Conservation (phyloP, 192 early-diverging fungal genomes). For the Linnemannia zychae region DNA sequence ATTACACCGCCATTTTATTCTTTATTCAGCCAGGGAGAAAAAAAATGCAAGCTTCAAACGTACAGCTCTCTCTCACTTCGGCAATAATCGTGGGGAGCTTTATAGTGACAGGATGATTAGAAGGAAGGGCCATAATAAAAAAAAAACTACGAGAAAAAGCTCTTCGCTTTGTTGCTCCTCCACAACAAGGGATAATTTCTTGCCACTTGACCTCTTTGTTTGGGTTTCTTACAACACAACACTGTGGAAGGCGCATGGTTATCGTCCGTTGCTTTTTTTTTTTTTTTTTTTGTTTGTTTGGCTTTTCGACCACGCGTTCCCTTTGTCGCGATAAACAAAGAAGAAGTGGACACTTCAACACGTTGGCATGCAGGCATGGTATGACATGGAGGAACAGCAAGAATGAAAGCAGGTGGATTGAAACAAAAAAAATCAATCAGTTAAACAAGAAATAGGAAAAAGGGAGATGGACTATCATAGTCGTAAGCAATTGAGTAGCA, state of each 20-base stretch:
- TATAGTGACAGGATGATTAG: neutral
- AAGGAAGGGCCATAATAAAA: neutral
- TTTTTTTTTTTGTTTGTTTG: conserved; percentile 2
- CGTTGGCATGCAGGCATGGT: too few species aligned
- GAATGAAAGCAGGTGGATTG: neutral
- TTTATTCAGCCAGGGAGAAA: too few species aligned
- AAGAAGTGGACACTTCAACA: too few species aligned
- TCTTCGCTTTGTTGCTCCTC: neutral
- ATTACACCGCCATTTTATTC: too few species aligned
- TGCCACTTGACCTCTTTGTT: neutral
- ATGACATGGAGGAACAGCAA: neutral
- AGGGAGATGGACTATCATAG: neutral
- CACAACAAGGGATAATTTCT: too few species aligned
- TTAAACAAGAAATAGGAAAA: neutral
- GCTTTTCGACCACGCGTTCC: neutral
- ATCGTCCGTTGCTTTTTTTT: neutral
- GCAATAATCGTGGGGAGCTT: too few species aligned
- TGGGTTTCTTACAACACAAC: too few species aligned
- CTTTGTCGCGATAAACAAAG: neutral
- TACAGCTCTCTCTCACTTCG: neutral
- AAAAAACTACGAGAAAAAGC: neutral
- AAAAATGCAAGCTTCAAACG: too few species aligned
- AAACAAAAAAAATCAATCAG: neutral
- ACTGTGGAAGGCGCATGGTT: neutral
- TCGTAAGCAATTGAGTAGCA: neutral